Evolutionary conservation across 305 asterid species (phyloP).

Genomic region (Plantago coronopus): DNA sequence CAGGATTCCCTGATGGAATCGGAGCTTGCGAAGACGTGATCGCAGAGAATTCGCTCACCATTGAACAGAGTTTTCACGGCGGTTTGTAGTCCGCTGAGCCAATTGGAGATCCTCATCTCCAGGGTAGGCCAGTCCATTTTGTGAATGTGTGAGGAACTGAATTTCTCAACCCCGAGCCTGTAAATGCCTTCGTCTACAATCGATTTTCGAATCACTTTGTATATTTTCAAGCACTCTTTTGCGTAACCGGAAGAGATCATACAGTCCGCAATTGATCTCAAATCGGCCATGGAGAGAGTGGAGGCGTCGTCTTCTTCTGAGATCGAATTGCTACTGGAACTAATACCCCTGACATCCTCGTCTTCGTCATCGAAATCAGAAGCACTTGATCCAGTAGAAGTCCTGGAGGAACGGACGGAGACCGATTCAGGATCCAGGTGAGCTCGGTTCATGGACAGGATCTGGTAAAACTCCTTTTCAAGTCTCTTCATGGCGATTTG

Average conservation of each 20-base stretch:
- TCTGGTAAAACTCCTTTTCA: conserved; percentile 83
- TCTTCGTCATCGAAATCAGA: conserved; percentile 52
- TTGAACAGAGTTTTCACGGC: conserved; percentile 60
- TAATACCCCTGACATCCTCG: conserved; percentile 22
- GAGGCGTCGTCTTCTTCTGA: conserved; percentile 60
- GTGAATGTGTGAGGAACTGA: conserved; percentile 43
- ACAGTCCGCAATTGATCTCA: conserved; percentile 65
- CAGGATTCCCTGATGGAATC: conserved; percentile 60
- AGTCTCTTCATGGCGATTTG: conserved; percentile 74
- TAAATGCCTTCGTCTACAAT: conserved; percentile 76
- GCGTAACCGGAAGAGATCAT: conserved; percentile 78
- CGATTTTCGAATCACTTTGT: conserved; percentile 69
- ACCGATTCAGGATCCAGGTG: conserved; percentile 78
- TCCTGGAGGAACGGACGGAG: conserved; percentile 56
- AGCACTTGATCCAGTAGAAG: conserved; percentile 45
- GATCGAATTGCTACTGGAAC: conserved; percentile 31
- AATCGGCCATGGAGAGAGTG: conserved; percentile 48
- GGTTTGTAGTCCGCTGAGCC: conserved; percentile 55
- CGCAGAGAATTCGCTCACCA: conserved; percentile 77
- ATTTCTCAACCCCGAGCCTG: conserved; percentile 70
- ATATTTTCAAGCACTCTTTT: conserved; percentile 61
- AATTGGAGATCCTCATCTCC: conserved; percentile 44
- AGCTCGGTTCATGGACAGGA: conserved; percentile 68
- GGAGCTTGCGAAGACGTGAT: conserved; percentile 56
- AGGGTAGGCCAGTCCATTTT: conserved; percentile 65